These are phyloP conservation scores for Diutina mesorugosa DNA, from an alignment of 1,139 yeast species.

Conservation along the genomic window DNA sequence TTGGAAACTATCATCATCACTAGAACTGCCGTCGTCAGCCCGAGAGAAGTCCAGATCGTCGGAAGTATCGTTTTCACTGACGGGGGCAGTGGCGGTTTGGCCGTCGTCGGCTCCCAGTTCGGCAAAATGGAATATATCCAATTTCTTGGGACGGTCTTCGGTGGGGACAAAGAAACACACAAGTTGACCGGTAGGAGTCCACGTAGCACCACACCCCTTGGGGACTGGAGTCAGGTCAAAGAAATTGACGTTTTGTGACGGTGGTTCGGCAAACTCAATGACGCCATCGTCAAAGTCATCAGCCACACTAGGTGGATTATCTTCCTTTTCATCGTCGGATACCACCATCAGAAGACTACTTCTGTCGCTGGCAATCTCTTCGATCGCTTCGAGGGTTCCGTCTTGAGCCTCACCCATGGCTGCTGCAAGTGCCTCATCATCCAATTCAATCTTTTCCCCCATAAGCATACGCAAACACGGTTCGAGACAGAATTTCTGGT, in stretches of 20 bases:
- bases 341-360: not conserved
- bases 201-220: constrained; percentile 83
- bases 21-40: constrained; percentile 5
- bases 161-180: constrained; percentile 58
- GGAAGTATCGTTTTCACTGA: not conserved
- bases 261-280: not conserved
- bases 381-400: constrained; percentile 8
- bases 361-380: not conserved
- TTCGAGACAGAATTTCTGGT: constrained; percentile 62
- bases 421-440: constrained; percentile 18
- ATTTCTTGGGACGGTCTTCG: not conserved
- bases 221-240: constrained; percentile 57
- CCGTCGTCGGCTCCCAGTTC: constrained; percentile 21
- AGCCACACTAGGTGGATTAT: not conserved
- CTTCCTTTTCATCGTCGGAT: not conserved
- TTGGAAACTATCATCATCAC: constrained; percentile 30
- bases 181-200: constrained; percentile 70
- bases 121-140: constrained; percentile 23
- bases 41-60: constrained; percentile 8
- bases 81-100: not conserved
- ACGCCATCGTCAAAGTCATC: not conserved
- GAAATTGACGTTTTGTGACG: not conserved
- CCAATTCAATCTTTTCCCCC: constrained; percentile 65
- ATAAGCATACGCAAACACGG: constrained; percentile 63
- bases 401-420: constrained; percentile 17